Percentiles rank a stretch among this genome's conserved stretches.
Conservation (phyloP, 2,329 filamentous ascomycete species). For the Chaetomiaceae sp. region DNA sequence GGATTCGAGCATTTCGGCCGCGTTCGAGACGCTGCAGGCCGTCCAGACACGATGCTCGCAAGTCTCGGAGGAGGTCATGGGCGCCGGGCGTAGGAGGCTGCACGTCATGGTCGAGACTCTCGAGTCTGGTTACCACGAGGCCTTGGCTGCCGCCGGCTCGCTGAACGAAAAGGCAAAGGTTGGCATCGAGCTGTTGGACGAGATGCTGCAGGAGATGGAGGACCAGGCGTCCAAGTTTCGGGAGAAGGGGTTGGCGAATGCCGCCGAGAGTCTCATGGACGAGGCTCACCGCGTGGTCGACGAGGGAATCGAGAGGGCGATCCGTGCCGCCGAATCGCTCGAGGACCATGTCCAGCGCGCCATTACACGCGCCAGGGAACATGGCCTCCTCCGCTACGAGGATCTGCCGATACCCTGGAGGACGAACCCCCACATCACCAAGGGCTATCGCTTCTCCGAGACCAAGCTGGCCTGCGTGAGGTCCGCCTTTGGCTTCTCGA, state of each 20-base stretch:
- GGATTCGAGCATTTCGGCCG: constrained; percentile 77
- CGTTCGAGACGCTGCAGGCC: constrained; percentile 79
- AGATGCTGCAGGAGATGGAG: constrained; percentile 82
- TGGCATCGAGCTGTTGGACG: constrained; percentile 80
- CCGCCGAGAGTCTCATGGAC: constrained; percentile 67
- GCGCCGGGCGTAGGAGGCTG: constrained; percentile 75
- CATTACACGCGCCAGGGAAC: constrained; percentile 66
- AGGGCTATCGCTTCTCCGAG: constrained; percentile 89
- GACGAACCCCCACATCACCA: constrained; percentile 87
- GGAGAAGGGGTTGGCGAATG: constrained; percentile 68
- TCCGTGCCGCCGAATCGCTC: constrained; percentile 72
- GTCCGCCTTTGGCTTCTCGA: constrained; percentile 79
- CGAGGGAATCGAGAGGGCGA: constrained; percentile 75
- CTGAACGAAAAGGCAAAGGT: constrained; percentile 88
- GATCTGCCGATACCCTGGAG: constrained; percentile 90
- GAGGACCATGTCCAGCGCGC: constrained; percentile 82
- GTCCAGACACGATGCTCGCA: constrained; percentile 85
- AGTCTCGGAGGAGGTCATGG: constrained; percentile 85
- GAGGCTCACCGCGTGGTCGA: constrained; percentile 77
- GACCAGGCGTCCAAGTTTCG: constrained; percentile 72
- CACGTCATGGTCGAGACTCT: constrained; percentile 90
- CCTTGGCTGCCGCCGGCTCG: constrained; percentile 75
- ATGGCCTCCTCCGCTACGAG: constrained; percentile 81
- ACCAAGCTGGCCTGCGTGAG: constrained; percentile 84
- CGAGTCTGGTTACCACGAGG: constrained; percentile 82